Evolutionary conservation across 345 rosid genomes (phyloP).

Genomic region (Eucalyptus coolabah): DNA sequence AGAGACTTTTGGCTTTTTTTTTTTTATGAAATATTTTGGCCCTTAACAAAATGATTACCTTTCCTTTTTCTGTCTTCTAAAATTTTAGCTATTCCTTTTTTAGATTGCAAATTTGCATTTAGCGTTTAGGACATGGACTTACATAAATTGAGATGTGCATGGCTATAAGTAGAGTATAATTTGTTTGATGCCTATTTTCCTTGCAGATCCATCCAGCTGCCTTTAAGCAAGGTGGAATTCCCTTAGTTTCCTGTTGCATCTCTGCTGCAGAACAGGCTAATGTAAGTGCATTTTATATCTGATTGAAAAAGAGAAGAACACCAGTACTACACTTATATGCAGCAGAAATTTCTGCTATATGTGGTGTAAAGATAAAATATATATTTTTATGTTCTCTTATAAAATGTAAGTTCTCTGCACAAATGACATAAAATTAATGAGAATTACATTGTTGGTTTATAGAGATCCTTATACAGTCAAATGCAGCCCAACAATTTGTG

Average conservation of each 20-base stretch:
- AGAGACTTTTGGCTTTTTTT: neutral
- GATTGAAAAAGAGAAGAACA: neutral
- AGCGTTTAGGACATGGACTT: neutral
- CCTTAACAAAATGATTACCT: neutral
- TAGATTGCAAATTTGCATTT: neutral
- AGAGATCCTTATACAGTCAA: neutral
- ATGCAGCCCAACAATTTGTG: neutral
- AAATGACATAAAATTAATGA: neutral
- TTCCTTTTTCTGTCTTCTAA: neutral
- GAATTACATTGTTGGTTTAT: neutral
- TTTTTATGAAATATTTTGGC: neutral
- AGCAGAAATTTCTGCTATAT: neutral
- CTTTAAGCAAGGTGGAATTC: conserved; percentile 72
- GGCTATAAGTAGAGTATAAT: neutral
- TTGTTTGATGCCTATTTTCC: neutral
- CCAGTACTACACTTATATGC: neutral
- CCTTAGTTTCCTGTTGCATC: conserved; percentile 77
- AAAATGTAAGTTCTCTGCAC: neutral
- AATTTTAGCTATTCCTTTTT: neutral
- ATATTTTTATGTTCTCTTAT: neutral
- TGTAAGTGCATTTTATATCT: conserved; percentile 26
- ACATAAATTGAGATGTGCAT: neutral
- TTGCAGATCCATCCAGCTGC: conserved; percentile 88
- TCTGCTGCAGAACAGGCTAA: conserved; percentile 79
- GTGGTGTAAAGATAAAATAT: neutral